Evolutionary conservation across 352 stramenopile genomes (phyloP), one percentile per base, ranked within the genome.

Genomic region (Phytopythium vexans): DNA sequence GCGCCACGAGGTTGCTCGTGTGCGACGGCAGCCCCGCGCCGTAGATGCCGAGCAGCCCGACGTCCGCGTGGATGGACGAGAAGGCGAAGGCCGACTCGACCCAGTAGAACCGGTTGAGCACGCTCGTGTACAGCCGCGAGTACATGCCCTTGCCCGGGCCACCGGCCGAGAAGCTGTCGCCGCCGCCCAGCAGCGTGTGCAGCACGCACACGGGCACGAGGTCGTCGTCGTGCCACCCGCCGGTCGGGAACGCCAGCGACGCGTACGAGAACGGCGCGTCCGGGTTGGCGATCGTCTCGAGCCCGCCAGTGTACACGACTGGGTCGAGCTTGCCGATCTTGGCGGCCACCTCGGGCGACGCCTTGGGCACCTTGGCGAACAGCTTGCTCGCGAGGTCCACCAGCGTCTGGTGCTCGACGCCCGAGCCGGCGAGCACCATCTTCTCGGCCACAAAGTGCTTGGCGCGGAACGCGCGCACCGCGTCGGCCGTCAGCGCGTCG

Each of bases 141-240:
- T 99, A 99, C 97, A 99, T 99, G 52, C 97, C 97, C 70, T 99
- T 99, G 41, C 97, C 97, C 14, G 97, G 97, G 0, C 97, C 97
- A 53, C 97, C 97, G 21, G 97, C 96, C 39, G 96, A 99, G 72
- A 99, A 99, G 52, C 93, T 98, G 59, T 96, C 93, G 32, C 97
- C 97, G 21, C 97, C 97, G 15, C 97, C 97, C 12, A 99, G 68
- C 8, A 99, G 73, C 42, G 96, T 98, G 68, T 99, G 95, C 16
- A 99, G 73, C 41, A 99, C 96, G 53, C 95, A 99, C 36, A 96
- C 88, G 0, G 96, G 83, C 14, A 99, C 95, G 32, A 99, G 76
- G 58, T 98, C 91, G 33, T 97, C 74, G 16, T 98, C 88, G 64
- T 99, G 96, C 97, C 97, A 99, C 12, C 97, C 96, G 8, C 86